Conservation (phyloP, 2,329 filamentous ascomycete genomes). For the Ophiostoma australiae region DNA sequence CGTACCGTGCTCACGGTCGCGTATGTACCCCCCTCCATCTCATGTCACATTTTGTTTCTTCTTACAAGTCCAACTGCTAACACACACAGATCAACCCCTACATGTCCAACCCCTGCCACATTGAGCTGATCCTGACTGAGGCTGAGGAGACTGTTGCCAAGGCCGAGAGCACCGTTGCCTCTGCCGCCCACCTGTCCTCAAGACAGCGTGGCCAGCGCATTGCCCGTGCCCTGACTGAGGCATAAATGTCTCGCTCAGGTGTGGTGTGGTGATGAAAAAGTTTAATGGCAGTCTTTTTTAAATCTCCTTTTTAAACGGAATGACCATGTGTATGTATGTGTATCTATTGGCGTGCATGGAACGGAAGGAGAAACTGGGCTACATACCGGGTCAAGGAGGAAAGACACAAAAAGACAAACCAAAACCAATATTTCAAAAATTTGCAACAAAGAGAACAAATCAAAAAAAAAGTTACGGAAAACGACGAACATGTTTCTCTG, state of each 20-base stretch:
- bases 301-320: constrained; percentile 9
- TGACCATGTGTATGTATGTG: constrained; percentile 17
- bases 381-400: background rate
- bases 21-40: constrained; percentile 57
- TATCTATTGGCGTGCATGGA: constrained; percentile 21
- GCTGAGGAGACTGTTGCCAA: constrained; percentile 94
- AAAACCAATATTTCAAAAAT: constrained; percentile 16
- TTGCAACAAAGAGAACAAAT: background rate
- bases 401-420: constrained; percentile 4
- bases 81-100: constrained; percentile 89
- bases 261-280: constrained; percentile 10
- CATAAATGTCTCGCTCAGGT: constrained; percentile 40
- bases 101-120: constrained; percentile 99
- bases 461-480: constrained; percentile 7
- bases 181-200: constrained; percentile 70
- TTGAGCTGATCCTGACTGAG: constrained; percentile 99
- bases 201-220: constrained; percentile 79
- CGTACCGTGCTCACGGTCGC: constrained; percentile 99
- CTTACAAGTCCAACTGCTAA: constrained; percentile 12
- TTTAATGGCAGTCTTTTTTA: constrained; percentile 1
- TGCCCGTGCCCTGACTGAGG: constrained; percentile 60
- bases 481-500: constrained; percentile 14
- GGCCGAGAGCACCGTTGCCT: constrained; percentile 62
- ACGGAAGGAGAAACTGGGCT: constrained; percentile 1
- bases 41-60: background rate